phyloP scores from a whole-genome alignment of 306 rosid species.

The Dryas drummondii region DNA sequence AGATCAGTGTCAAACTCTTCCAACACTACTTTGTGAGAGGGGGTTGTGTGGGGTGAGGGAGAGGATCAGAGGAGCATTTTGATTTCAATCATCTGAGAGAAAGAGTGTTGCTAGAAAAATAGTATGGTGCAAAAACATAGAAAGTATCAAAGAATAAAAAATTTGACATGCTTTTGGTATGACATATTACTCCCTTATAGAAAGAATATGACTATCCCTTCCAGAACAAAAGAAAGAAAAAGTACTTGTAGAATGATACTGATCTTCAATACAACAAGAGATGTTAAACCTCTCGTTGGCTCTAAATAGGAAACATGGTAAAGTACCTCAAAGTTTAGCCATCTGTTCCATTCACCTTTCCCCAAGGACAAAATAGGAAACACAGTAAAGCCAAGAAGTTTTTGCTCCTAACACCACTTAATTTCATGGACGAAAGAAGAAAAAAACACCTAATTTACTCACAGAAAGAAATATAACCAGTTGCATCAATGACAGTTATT shows the following conservation, averaged over 20 bases:
- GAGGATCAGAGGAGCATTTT: neutral
- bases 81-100: neutral
- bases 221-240: neutral
- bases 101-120: neutral
- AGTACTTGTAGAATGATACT: neutral
- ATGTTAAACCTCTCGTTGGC: no score
- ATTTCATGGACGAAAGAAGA: constrained; percentile 1
- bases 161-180: neutral
- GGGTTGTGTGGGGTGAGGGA: neutral
- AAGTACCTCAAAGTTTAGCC: neutral
- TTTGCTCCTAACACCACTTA: neutral
- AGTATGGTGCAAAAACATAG: no score
- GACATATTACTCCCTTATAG: no score
- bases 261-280: neutral
- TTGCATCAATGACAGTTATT: neutral
- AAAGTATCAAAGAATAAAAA: neutral
- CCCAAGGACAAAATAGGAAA: neutral
- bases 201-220: no score
- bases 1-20: neutral
- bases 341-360: neutral
- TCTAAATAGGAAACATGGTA: no score
- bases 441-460: neutral
- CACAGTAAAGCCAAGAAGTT: neutral
- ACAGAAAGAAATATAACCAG: neutral
- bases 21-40: neutral